A percentile compares a stretch with the other conserved stretches of the same genome.
Conservation (phyloP, 139 green algal genomes). For the Auxenochlorella pyrenoidosa region DNA sequence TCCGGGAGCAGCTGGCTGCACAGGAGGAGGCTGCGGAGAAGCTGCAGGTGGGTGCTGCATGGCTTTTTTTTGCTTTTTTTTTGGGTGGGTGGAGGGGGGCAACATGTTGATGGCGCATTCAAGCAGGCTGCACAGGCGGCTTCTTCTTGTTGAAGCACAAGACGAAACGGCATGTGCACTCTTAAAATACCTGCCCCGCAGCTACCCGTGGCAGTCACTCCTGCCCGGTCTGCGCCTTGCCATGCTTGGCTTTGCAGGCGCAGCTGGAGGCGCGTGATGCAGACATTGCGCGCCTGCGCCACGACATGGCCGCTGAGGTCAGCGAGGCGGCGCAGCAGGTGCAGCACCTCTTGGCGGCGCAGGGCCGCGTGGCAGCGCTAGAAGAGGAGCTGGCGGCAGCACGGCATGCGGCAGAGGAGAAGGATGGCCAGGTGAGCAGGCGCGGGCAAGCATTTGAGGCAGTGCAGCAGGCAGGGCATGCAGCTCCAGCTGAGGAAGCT, state of each 20-base stretch:
- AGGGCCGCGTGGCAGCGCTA: constrained; percentile 32
- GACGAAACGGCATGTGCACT: too few species aligned
- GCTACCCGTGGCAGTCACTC: too few species aligned
- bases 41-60: neutral
- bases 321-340: constrained; percentile 52
- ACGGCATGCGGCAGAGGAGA: constrained; percentile 12
- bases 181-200: too few species aligned
- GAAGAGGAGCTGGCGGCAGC: neutral
- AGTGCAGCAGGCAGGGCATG: too few species aligned
- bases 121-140: too few species aligned
- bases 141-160: too few species aligned
- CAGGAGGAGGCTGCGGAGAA: constrained; percentile 7
- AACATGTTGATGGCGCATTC: too few species aligned
- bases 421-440: neutral
- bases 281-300: constrained; percentile 32
- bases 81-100: too few species aligned
- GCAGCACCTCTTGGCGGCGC: constrained; percentile 39
- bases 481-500: neutral
- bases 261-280: constrained; percentile 6
- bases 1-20: constrained; percentile 21
- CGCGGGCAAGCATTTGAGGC: neutral
- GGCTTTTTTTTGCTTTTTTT: too few species aligned
- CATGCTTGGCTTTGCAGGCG: constrained; percentile 6
- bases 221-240: neutral
- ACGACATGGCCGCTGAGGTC: constrained; percentile 45